Evolutionary conservation across 2,329 filamentous ascomycete species (phyloP).

Genomic region (Aspergillus viridinutans): DNA sequence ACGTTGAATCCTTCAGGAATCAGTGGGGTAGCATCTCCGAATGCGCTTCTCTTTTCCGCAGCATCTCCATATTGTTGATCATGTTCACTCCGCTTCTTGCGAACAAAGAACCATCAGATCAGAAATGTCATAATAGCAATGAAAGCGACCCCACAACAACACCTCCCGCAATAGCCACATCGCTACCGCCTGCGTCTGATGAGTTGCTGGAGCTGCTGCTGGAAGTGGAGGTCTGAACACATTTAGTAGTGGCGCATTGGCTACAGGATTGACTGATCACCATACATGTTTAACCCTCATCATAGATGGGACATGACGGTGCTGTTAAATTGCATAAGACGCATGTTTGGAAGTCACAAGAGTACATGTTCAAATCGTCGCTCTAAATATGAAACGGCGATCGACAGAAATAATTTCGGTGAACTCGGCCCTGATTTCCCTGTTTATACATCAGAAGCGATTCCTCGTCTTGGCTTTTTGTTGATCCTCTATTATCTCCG

Average conservation of each 20-base stretch:
- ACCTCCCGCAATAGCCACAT: constrained; percentile 82
- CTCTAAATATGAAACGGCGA: no score
- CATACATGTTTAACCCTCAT: constrained; percentile 53
- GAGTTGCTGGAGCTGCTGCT: constrained; percentile 18
- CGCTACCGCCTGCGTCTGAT: constrained; percentile 49
- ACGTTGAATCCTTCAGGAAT: no score
- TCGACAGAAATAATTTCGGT: no score
- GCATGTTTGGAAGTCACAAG: no score
- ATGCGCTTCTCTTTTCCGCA: constrained; percentile 52
- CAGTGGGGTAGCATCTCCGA: constrained; percentile 39
- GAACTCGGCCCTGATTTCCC: no score
- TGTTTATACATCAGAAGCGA: no score
- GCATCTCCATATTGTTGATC: constrained; percentile 47
- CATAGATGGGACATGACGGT: constrained; percentile 59
- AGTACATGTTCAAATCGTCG: constrained; percentile 11
- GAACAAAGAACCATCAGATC: constrained; percentile 84
- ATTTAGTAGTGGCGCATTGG: constrained; percentile 55
- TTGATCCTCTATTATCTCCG: no score
- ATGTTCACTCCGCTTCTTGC: constrained; percentile 63
- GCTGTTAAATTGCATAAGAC: constrained; percentile 46
- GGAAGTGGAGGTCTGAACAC: constrained; percentile 43
- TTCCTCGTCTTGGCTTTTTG: no score
- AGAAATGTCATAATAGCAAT: constrained; percentile 73
- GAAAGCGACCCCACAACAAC: constrained; percentile 75
- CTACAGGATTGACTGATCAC: constrained; percentile 58